Evolutionary conservation across 2,329 filamentous ascomycete genomes (phyloP).

Genomic region (Arthrobotrys pseudoclavata): DNA sequence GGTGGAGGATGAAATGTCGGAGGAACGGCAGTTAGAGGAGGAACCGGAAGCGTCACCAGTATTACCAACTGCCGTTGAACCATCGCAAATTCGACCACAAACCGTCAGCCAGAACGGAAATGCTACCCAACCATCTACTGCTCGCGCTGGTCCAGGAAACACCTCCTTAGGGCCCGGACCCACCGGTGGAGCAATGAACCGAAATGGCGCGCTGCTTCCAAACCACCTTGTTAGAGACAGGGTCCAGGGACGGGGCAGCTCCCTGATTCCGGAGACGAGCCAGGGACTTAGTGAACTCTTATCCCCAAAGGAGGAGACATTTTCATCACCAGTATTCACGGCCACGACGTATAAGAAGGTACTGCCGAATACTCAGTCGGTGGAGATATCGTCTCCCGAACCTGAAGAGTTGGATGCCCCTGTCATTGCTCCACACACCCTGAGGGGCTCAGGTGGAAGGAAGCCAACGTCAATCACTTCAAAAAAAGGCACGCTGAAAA

Average conservation of each 20-base stretch:
- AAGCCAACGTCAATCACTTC: not conserved
- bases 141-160: not conserved
- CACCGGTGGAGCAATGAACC: not conserved
- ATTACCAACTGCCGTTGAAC: constrained; percentile 25
- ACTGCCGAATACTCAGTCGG: not conserved
- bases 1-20: constrained; percentile 30
- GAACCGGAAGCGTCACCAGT: constrained; percentile 7
- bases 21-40: constrained; percentile 52
- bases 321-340: constrained; percentile 45
- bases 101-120: not conserved
- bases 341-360: constrained; percentile 20
- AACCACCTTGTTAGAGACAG: constrained; percentile 6
- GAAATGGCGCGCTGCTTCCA: constrained; percentile 59
- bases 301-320: constrained; percentile 49
- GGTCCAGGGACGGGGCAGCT: constrained; percentile 31
- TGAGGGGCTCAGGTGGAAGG: constrained; percentile 15
- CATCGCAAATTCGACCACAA: not conserved
- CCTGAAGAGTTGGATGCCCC: constrained; percentile 27
- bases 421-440: constrained; percentile 35
- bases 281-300: constrained; percentile 38
- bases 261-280: constrained; percentile 51
- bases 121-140: not conserved
- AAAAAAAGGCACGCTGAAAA: constrained; percentile 38
- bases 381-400: constrained; percentile 37
- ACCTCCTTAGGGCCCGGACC: not conserved